Evolutionary conservation across 495 filamentous ascomycete species (phyloP), one percentile per base, ranked within the genome.

Genomic region (Penicillium samsonianum): DNA sequence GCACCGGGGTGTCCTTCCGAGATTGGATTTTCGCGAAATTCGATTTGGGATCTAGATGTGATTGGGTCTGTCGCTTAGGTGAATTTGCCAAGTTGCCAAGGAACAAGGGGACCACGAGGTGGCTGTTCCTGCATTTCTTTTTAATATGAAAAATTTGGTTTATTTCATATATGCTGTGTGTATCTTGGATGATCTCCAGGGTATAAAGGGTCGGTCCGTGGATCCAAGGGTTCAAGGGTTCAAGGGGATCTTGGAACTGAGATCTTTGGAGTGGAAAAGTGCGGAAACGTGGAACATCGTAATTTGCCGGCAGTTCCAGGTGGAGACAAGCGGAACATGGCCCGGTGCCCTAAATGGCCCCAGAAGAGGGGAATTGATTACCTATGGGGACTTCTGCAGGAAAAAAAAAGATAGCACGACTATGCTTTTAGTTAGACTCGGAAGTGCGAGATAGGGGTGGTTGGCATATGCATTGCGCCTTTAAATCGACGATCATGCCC

Each of bases 401-500:
- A n/a, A 37, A 37, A 37, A 37, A 2, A 35, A 35, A 5, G 30
- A 37, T 37, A 37, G 28, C 10, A 9, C 8, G 11, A 16, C 31
- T 25, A 25, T 31, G 44, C 46, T 31, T 50, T 19, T 25, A 50
- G 48, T 37, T 25, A 19, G 25, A 43, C 19, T 43, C 20, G 4
- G 5, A 31, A 9, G 11, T 19, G 28, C 17, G 9, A 10, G 19
- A 49, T 49, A 49, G n/a, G n/a, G 46, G 28, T 9, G 25, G 11
- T 30, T 31, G 30, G 22, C 48, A 51, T n/a, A 35, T 28, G 22
- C 4, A 30, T 23, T 8, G 11, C 11, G 23, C 33, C 20, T 38
- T 44, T 14, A 54, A 54, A 23, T 22, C n/a, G 14, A 25, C 40
- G 4, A 51, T 40, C 35, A 54, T 45, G 38, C 26, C 51, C 51